Percentiles rank a stretch among this genome's conserved stretches.
Evolutionary conservation across 2,329 filamentous ascomycete species (phyloP).

Genomic region (Leptodontidium sp.): DNA sequence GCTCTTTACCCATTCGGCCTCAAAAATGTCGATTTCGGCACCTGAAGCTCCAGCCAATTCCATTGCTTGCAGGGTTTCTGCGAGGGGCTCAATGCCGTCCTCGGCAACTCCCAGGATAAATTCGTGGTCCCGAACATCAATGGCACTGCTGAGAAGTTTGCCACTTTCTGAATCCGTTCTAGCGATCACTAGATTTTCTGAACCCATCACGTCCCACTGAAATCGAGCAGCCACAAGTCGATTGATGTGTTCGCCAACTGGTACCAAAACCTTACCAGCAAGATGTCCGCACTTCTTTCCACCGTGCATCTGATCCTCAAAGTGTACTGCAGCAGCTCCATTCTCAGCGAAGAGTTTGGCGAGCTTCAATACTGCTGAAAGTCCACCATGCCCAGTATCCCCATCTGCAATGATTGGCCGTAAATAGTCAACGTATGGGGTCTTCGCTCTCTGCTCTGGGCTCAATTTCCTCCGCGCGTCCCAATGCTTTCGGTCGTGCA

Average conservation of each 20-base stretch:
- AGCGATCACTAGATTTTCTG: conserved; percentile 92
- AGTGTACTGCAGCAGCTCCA: conserved; percentile 94
- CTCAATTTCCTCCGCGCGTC: conserved; percentile 82
- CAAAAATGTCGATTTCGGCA: conserved; percentile 83
- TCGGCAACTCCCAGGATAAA: conserved; percentile 91
- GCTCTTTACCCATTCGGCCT: conserved; percentile 86
- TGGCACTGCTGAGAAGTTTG: conserved; percentile 85
- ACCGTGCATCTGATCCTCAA: conserved; percentile 96
- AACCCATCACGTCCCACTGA: conserved; percentile 98
- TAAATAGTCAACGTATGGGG: conserved; percentile 90
- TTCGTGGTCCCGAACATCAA: conserved; percentile 95
- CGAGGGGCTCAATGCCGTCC: conserved; percentile 76
- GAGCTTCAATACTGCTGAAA: conserved; percentile 92
- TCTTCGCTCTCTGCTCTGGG: conserved; percentile 73
- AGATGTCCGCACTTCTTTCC: conserved; percentile 99
- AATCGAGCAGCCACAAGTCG: conserved; percentile 89
- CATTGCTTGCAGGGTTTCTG: conserved; percentile 91
- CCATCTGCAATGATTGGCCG: conserved; percentile 96
- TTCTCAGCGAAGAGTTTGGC: conserved; percentile 98
- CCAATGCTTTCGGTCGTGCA: conserved; percentile 97
- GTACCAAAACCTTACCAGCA: conserved; percentile 94
- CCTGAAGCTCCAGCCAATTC: conserved; percentile 80
- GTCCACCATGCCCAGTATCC: conserved; percentile 92
- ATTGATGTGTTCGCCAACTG: conserved; percentile 95
- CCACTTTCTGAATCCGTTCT: conserved; percentile 96